Evolutionary conservation across 2,329 filamentous ascomycete genomes (phyloP).

Genomic region (Fusarium anthophilum): DNA sequence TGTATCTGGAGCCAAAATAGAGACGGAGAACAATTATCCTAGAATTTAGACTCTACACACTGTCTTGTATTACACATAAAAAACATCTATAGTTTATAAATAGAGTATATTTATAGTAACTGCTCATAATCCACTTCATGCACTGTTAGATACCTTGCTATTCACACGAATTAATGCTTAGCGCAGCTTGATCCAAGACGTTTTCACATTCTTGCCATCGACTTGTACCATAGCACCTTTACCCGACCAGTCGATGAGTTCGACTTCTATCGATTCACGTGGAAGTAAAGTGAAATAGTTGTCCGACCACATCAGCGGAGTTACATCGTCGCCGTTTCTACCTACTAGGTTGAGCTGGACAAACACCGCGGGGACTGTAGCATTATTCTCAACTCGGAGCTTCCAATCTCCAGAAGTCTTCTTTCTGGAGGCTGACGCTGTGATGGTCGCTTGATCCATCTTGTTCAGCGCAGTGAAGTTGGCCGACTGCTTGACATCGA

Average conservation of each 20-base stretch:
- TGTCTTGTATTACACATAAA: background rate
- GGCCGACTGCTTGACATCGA: background rate
- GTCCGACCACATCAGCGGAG: background rate
- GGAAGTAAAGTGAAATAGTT: background rate
- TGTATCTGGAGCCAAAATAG: accelerated
- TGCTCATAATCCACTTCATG: background rate
- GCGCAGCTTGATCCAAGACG: background rate
- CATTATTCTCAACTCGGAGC: background rate
- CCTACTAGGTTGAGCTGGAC: background rate
- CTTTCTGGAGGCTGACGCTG: background rate
- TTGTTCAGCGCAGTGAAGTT: background rate
- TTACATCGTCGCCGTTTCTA: background rate
- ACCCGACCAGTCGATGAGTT: background rate
- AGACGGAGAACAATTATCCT: accelerated
- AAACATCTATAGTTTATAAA: background rate
- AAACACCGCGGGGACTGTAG: background rate
- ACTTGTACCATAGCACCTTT: background rate
- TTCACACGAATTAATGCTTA: background rate
- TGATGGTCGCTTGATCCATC: background rate
- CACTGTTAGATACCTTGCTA: accelerated
- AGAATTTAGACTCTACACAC: background rate
- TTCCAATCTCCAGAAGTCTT: background rate
- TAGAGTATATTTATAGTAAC: background rate
- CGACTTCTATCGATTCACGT: background rate
- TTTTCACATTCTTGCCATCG: background rate